Percentiles rank a stretch among this genome's conserved stretches.
Evolutionary conservation across 2,329 filamentous ascomycete genomes (phyloP).

Genomic region (Microcyclospora tardicrescens): DNA sequence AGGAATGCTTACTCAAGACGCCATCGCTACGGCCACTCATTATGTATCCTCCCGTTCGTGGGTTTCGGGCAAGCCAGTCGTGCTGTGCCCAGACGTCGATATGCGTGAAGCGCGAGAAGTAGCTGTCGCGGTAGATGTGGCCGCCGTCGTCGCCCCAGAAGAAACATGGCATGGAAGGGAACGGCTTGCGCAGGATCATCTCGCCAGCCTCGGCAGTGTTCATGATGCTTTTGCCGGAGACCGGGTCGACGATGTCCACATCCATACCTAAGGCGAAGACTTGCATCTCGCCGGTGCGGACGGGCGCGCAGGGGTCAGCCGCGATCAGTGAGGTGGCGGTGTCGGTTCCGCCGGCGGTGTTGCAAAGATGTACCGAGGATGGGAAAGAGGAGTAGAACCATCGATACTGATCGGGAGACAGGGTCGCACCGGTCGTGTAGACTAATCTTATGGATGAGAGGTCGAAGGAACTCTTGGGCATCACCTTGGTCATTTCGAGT

Average conservation of each 20-base stretch:
- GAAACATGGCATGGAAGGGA: slow-evolving; percentile 32
- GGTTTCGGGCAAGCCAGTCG: slow-evolving; percentile 33
- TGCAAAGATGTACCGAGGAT: slow-evolving; percentile 26
- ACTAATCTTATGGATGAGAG: slow-evolving; percentile 29
- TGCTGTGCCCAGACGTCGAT: slow-evolving; percentile 34
- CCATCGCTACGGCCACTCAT: slow-evolving; percentile 36
- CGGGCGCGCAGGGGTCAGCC: slow-evolving; percentile 29
- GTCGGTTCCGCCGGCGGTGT: slow-evolving; percentile 37
- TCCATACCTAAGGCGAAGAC: slow-evolving; percentile 33
- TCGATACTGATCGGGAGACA: slow-evolving; percentile 30
- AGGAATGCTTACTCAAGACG: slow-evolving; percentile 25
- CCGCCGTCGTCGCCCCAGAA: slow-evolving; percentile 33
- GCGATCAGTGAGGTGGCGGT: slow-evolving; percentile 32
- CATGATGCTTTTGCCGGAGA: slow-evolving; percentile 24
- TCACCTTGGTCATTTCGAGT: slow-evolving; percentile 24
- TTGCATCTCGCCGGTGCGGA: slow-evolving; percentile 32
- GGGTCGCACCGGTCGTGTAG: slow-evolving; percentile 33
- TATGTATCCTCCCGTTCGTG: slow-evolving; percentile 27
- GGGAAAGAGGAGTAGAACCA: slow-evolving; percentile 36
- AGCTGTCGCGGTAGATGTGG: slow-evolving; percentile 30
- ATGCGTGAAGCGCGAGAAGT: slow-evolving; percentile 32
- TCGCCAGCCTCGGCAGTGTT: slow-evolving; percentile 29
- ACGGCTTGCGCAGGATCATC: slow-evolving; percentile 33
- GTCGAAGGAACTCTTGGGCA: slow-evolving; percentile 27
- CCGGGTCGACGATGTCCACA: slow-evolving; percentile 33